Evolutionary conservation across 495 filamentous ascomycete genomes (phyloP), one percentile per base, ranked within the genome.

Genomic region (Lichenothelia convexa): DNA sequence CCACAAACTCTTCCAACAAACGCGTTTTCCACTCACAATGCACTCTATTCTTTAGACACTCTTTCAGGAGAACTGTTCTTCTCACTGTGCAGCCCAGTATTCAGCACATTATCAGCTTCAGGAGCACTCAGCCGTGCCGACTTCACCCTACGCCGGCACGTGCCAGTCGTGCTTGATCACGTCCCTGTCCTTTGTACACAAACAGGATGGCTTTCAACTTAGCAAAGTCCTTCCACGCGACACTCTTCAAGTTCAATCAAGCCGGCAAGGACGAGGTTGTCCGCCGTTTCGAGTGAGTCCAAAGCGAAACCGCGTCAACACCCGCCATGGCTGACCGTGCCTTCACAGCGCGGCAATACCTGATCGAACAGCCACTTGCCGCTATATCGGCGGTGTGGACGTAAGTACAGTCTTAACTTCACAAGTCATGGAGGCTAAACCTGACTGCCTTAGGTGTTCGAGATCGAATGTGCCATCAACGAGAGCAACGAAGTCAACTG

Each of bases 181-280:
- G n/a, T n/a, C n/a, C n/a, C n/a, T n/a, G n/a, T n/a, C 15, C 1
- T 13, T 29, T 9, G 24, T 2, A 11, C 1, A 11, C 24, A 29
- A 2, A 1, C 15, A 29, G 9, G 15, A 29, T 29, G 24, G 24
- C 24, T 4, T 34, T 37, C 34, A 22, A 27, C n/a, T 39, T 42
- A 7, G 39, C 43, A 2, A 18, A 19, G 5, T 46, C 42, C 40
- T 34, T 38, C 31, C 43, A 46, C 32, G 20, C 30, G 18, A 34
- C 39, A 0, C 43, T 42, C 2, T 46, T 42, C 32, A 11, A 18
- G 2, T 43, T 46, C 30, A 30, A 35, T 20, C 27, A 18, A 12
- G 34, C 19, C 2, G 40, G 34, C 5, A n/a, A 35, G 12, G 22
- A 35, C 1, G 30, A 19, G 1, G 39, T 46, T 13, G 39, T 46